A percentile compares a stretch with the other conserved stretches of the same genome.
Conservation (phyloP, 768 basidiomycete species). For the Neoboletus brunneissimus region DNA sequence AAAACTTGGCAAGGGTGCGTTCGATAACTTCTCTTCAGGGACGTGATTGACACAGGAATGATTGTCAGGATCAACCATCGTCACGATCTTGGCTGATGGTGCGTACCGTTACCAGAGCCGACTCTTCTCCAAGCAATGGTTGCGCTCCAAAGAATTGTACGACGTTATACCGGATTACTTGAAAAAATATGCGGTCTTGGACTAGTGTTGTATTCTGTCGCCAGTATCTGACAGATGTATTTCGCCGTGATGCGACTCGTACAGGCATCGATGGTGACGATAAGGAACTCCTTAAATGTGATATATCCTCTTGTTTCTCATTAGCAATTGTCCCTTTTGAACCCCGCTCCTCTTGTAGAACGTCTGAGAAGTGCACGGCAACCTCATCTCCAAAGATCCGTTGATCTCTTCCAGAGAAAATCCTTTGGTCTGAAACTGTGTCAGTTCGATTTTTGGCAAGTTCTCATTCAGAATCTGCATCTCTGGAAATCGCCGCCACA, state of each 20-base stretch:
- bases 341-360: background rate
- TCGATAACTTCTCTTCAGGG: background rate
- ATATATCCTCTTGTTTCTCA: background rate
- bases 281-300: background rate
- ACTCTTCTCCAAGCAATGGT: constrained; percentile 92
- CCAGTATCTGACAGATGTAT: background rate
- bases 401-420: background rate
- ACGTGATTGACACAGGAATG: background rate
- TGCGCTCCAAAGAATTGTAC: constrained; percentile 74
- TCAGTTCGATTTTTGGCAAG: background rate
- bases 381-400: background rate
- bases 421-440: background rate
- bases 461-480: background rate
- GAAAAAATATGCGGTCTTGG: constrained; percentile 87
- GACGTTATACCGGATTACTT: constrained; percentile 78
- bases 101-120: constrained; percentile 97
- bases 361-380: background rate
- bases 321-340: background rate
- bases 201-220: constrained; percentile 36
- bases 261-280: background rate
- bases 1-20: constrained; percentile 75
- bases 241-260: background rate
- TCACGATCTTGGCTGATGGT: constrained; percentile 90
- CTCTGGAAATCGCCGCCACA: constrained; percentile 1
- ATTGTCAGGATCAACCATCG: constrained; percentile 69